phyloP scores from a whole-genome alignment of 345 rosid species.

The Arabidopsis arenosa region DNA sequence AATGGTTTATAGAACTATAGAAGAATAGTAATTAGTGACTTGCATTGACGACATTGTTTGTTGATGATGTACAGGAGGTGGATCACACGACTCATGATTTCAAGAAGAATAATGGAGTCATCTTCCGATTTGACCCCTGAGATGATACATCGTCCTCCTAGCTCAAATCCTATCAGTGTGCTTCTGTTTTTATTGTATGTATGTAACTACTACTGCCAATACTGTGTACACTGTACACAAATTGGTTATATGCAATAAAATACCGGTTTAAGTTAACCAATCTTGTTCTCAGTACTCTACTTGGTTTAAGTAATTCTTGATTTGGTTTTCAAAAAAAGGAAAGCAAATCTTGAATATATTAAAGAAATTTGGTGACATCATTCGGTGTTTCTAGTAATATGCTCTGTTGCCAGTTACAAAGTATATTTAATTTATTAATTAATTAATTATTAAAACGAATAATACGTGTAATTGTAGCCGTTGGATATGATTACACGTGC shows the following conservation, averaged over 20 bases:
- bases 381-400: neutral
- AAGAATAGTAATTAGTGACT: neutral
- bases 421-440: too few relatives aligned
- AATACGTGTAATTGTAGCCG: neutral
- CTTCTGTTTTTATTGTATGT: neutral
- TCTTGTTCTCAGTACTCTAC: neutral
- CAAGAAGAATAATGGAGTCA: slow-evolving; percentile 53
- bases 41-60: slow-evolving; percentile 1
- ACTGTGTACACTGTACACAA: too few relatives aligned
- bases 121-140: slow-evolving; percentile 40
- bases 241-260: too few relatives aligned
- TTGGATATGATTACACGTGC: neutral
- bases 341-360: neutral
- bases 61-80: slow-evolving; percentile 55
- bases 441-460: neutral
- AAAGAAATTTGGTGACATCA: neutral
- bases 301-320: neutral
- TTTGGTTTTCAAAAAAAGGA: neutral
- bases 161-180: neutral
- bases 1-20: neutral
- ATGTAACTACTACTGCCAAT: too few relatives aligned
- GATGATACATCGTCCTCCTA: slow-evolving; percentile 24
- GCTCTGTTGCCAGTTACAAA: neutral
- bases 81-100: slow-evolving; percentile 71
- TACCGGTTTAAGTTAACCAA: too few relatives aligned